Evolutionary conservation across 2,329 filamentous ascomycete species (phyloP), one percentile per base, ranked within the genome.

Genomic region (Phialocephala subalpina): DNA sequence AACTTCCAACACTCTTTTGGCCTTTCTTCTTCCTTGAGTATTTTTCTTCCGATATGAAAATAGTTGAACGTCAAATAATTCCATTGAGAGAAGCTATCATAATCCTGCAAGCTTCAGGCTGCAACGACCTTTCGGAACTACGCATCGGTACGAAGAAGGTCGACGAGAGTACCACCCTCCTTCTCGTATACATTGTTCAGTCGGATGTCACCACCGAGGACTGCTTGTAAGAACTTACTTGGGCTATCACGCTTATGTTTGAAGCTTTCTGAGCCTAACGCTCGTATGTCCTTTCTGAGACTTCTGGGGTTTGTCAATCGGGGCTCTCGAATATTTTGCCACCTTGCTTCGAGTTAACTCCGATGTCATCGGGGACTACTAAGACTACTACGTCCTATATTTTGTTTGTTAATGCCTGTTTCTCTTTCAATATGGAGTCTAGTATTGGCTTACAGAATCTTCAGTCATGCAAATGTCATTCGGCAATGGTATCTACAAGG

Each of bases 401-500:
- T 20, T 52, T 22, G 18, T 20, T 22, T 22, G 18, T 20, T 25
- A 22, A 22, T 52, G 38, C 38, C n/a, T 52, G 25, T 25, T 25
- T 3, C 22, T 11, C 20, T 52, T 22, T 12, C 47, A 52, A 52
- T 8, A 25, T 52, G 20, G 47, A 12, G 3, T 14, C 20, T 25
- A 52, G 20, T 52, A 22, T 52, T 52, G 3, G 47, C 47, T 52
- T 52, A 52, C 47, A 25, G 18, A 52, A 14, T 52, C 3, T 25
- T 52, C 47, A 22, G 47, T 52, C 47, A 9, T 20, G 47, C 25
- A 22, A 25, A 22, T 20, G 20, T 52, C 9, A 12, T n/a, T 52
- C 47, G 47, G 6, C 47, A 52, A 25, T 52, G n/a, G 47, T 7
- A 52, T 52, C 7, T 52, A 22, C 47, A 52, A n/a, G 47, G 47